Conservation (phyloP, 495 filamentous ascomycete genomes). For the Penicillium turbatum region DNA sequence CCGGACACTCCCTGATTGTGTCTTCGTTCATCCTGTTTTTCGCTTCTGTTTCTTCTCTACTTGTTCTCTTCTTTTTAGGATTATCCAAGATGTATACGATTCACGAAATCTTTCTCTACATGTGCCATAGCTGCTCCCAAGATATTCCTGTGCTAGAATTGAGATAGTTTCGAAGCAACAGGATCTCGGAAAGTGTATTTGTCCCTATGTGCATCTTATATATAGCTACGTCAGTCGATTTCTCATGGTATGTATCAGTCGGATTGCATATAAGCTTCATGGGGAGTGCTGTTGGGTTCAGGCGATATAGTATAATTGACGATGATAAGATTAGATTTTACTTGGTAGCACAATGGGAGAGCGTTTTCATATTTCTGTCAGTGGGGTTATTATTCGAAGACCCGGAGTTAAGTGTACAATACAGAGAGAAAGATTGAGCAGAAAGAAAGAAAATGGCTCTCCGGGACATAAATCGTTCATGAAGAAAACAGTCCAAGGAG, state of each 20-base stretch:
- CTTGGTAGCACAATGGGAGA: not conserved
- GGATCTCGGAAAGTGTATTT: not conserved
- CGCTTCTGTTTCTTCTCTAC: not conserved
- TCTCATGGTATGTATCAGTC: too few relatives aligned
- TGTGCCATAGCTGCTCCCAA: slow-evolving; percentile 5
- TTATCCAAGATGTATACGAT: slow-evolving; percentile 11
- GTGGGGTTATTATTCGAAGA: not conserved
- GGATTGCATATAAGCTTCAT: too few relatives aligned
- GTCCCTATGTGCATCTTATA: not conserved
- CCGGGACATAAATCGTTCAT: slow-evolving; percentile 6
- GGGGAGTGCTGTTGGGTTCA: too few relatives aligned
- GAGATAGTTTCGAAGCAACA: not conserved
- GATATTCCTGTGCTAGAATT: not conserved
- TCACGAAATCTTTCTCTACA: slow-evolving; percentile 6
- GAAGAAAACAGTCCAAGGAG: not conserved
- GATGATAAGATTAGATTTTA: not conserved
- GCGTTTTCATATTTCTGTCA: not conserved
- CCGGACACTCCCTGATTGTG: too few relatives aligned
- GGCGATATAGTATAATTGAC: not conserved
- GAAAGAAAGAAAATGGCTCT: not conserved
- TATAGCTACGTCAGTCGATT: too few relatives aligned
- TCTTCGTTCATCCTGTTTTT: not conserved
- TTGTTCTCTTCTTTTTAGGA: slow-evolving; percentile 5
- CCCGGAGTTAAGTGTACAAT: slow-evolving; percentile 17
- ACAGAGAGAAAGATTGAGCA: not conserved